Evolutionary conservation across 257 asterid species (phyloP), one percentile per base, ranked within the genome.

Genomic region (Cinchona pubescens): DNA sequence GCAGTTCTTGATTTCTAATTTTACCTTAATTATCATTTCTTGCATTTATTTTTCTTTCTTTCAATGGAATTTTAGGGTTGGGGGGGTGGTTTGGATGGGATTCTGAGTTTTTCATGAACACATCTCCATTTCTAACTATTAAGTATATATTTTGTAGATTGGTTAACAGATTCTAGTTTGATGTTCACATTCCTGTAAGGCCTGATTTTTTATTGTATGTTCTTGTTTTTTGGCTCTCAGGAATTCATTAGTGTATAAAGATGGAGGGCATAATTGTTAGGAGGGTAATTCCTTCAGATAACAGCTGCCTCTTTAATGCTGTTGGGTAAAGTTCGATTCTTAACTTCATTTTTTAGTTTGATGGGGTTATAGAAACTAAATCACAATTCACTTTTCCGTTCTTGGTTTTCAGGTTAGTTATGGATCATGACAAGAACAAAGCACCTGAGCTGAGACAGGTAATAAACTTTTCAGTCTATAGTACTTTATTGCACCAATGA

Each of bases 281-380:
- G 81, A 87, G 99, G 83, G 96, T 95, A 43, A 95, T 95, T 76
- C 96, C 92, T 69, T 92, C 99, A 16, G 99, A 95, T 83, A 92
- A 95, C 84, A 91, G 97, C 82, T 95, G 99, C 82, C 96, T 92
- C 72, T 95, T 95, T 79, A 92, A 90, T 80, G 98, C 98, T n/a
- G 96, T 95, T 51, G 97, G 99, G 98, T 95, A 90, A 75, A 73
- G 27, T 75, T 82, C 35, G 58, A 45, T 23, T 60, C 2, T 62
- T 66, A 9, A 62, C 55, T 58, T 60, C 62, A 51, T 25, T 25
- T 48, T 51, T 69, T 49, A 56, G 21, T 73, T 74, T 53, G 6
- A 45, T 72, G 74, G 11, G 46, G 70, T 46, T 23, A 0, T 75
- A 61, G 46, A 13, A 53, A 69, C 70, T 74, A 53, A 43, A 4